These are phyloP conservation scores for maize (Zea mays) DNA, from an alignment of 176 grass and related monocot species.

Conservation along the genomic window DNA sequence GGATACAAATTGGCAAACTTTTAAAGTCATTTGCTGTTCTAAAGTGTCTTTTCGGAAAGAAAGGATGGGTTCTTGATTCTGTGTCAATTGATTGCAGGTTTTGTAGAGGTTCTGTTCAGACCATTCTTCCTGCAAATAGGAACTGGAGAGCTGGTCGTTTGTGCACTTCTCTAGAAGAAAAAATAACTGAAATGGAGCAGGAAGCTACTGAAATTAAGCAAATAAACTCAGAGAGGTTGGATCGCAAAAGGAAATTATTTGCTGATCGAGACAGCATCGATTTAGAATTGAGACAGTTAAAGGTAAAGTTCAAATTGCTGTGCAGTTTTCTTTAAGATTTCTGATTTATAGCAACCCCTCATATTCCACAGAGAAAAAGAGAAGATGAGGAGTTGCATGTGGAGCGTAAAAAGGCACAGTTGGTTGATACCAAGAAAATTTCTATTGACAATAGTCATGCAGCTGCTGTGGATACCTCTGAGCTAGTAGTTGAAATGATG, in stretches of 20 bases:
- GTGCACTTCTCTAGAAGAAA: constrained; percentile 67
- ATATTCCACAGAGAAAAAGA: constrained; percentile 55
- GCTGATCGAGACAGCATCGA: constrained; percentile 35
- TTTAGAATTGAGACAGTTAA: constrained; percentile 43
- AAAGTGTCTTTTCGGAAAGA: background rate
- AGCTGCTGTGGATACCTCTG: constrained; percentile 52
- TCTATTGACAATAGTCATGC: constrained; percentile 51
- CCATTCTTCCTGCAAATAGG: constrained; percentile 58
- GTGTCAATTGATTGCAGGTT: constrained; percentile 54
- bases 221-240: constrained; percentile 43
- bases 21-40: background rate
- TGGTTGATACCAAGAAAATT: constrained; percentile 60
- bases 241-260: constrained; percentile 33
- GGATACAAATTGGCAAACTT: background rate
- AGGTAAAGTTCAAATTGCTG: constrained; percentile 53
- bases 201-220: constrained; percentile 50
- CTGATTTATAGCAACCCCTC: background rate
- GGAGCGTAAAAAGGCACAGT: constrained; percentile 48
- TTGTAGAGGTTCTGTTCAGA: constrained; percentile 68
- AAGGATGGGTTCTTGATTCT: background rate
- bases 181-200: constrained; percentile 50
- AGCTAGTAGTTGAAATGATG: constrained; percentile 72
- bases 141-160: constrained; percentile 55
- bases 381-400: constrained; percentile 47
- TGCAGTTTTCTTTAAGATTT: constrained; percentile 5